Conservation (phyloP, 2,329 filamentous ascomycete genomes). For the Tolypocladium nubicola region DNA sequence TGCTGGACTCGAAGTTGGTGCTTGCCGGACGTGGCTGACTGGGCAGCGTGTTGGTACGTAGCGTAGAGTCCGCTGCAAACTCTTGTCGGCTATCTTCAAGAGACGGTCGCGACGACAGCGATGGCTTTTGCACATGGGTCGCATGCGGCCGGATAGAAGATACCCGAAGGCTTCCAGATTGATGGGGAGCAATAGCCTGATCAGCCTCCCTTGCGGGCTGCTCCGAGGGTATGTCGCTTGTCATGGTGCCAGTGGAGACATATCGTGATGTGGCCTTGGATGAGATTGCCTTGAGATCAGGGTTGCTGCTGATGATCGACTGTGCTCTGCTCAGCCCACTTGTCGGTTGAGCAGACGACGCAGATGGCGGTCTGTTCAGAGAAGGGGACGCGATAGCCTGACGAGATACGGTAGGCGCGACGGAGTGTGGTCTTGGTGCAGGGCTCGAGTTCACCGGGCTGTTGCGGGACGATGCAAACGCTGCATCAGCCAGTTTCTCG, state of each 20-base stretch:
- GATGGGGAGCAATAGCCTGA: constrained; percentile 5
- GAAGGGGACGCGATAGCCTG: constrained; percentile 14
- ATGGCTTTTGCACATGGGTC: constrained; percentile 12
- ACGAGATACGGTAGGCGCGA: constrained; percentile 14
- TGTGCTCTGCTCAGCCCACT: constrained; percentile 45
- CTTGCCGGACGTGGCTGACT: constrained; percentile 63
- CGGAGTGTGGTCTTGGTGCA: constrained; percentile 18
- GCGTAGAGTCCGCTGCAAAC: constrained; percentile 9
- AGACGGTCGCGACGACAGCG: constrained; percentile 9
- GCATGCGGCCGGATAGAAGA: constrained; percentile 11
- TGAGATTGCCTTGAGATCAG: constrained; percentile 48
- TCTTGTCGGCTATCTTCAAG: constrained; percentile 11
- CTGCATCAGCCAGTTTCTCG: constrained; percentile 73
- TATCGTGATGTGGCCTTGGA: constrained; percentile 29
- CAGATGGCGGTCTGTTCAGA: constrained; percentile 20
- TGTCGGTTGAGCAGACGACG: constrained; percentile 30
- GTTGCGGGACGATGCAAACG: constrained; percentile 48
- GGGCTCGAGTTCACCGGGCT: constrained; percentile 10
- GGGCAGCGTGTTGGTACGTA: constrained; percentile 20
- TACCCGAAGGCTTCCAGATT: background rate
- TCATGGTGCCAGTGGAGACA: constrained; percentile 69
- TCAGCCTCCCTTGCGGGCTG: constrained; percentile 16
- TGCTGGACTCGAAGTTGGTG: constrained; percentile 70
- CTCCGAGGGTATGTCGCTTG: constrained; percentile 45
- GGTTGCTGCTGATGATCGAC: constrained; percentile 51